These are phyloP conservation scores for Penicillium glabrum DNA, from an alignment of 2,329 filamentous ascomycete species.

Conservation along the genomic window DNA sequence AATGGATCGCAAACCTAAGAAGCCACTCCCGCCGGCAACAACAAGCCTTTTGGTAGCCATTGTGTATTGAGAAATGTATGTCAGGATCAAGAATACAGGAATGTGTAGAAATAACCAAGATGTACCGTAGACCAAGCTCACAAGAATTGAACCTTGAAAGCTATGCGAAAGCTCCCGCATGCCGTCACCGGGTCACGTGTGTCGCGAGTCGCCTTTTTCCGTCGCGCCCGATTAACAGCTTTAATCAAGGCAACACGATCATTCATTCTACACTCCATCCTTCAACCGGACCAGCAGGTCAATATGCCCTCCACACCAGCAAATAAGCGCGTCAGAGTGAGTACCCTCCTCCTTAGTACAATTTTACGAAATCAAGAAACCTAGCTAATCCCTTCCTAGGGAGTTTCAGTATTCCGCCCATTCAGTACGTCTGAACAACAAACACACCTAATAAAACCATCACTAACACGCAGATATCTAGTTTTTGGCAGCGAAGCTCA, in stretches of 20 bases:
- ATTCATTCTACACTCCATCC: not conserved
- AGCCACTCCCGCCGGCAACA: conserved; percentile 91
- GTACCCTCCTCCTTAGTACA: conserved; percentile 8
- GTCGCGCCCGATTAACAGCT: conserved; percentile 1
- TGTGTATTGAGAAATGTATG: conserved; percentile 20
- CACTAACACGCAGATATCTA: conserved; percentile 37
- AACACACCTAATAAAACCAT: not conserved
- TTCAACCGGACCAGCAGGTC: not conserved
- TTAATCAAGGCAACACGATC: not conserved
- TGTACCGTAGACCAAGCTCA: conserved; percentile 10
- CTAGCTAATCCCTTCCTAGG: conserved; percentile 33
- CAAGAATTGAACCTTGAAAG: conserved; percentile 1
- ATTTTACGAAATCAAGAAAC: not conserved
- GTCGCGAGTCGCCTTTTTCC: conserved; percentile 1
- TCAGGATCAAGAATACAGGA: not conserved
- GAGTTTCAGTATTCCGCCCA: conserved; percentile 48
- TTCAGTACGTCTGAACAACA: conserved; percentile 39
- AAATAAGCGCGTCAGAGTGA: conserved; percentile 55
- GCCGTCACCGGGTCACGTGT: conserved; percentile 27
- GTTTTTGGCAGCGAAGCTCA: conserved; percentile 78
- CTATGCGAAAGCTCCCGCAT: conserved; percentile 19
- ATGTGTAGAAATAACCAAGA: not conserved
- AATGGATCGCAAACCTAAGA: conserved; percentile 62
- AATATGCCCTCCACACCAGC: conserved; percentile 55
- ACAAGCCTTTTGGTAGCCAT: conserved; percentile 74